These are phyloP conservation scores for Hanseniaspora sp. DNA, from an alignment of 1,139 yeast genomes.

Conservation along the genomic window DNA sequence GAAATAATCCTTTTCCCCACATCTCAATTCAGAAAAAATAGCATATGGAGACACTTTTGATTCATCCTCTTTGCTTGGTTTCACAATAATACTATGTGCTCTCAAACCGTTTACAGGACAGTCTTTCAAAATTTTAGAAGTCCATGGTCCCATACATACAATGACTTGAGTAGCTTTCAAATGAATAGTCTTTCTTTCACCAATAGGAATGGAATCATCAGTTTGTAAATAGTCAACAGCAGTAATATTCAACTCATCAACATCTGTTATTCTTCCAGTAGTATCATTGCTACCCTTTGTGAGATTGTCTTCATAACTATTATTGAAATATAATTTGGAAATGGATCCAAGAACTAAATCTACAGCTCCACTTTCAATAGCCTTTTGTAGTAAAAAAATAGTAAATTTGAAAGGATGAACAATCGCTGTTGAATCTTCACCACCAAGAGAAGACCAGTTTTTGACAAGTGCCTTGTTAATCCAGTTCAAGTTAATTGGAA, in stretches of 20 bases:
- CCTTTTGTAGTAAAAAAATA: constrained; percentile 63
- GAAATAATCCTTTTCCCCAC: constrained; percentile 53
- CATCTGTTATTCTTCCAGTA: constrained; percentile 12
- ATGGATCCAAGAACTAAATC: constrained; percentile 80
- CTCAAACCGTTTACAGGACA: constrained; percentile 88
- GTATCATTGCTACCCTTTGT: background rate
- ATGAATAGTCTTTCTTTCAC: constrained; percentile 28
- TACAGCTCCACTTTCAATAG: constrained; percentile 74
- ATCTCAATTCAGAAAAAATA: constrained; percentile 77
- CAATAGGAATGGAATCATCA: constrained; percentile 17
- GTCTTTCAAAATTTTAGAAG: constrained; percentile 74
- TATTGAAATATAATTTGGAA: constrained; percentile 43
- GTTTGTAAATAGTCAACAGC: constrained; percentile 58
- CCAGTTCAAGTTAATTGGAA: constrained; percentile 79
- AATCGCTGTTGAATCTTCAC: constrained; percentile 83
- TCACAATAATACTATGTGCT: constrained; percentile 88
- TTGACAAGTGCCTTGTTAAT: constrained; percentile 53
- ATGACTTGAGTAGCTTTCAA: constrained; percentile 64
- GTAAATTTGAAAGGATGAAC: constrained; percentile 94
- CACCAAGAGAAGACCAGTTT: constrained; percentile 75
- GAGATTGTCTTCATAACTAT: constrained; percentile 30
- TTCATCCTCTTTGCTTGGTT: constrained; percentile 41
- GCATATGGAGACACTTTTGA: constrained; percentile 83
- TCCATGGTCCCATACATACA: constrained; percentile 94
- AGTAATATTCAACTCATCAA: constrained; percentile 51